phyloP scores from a whole-genome alignment of 441 rosid species.

The Sinapis alba region DNA sequence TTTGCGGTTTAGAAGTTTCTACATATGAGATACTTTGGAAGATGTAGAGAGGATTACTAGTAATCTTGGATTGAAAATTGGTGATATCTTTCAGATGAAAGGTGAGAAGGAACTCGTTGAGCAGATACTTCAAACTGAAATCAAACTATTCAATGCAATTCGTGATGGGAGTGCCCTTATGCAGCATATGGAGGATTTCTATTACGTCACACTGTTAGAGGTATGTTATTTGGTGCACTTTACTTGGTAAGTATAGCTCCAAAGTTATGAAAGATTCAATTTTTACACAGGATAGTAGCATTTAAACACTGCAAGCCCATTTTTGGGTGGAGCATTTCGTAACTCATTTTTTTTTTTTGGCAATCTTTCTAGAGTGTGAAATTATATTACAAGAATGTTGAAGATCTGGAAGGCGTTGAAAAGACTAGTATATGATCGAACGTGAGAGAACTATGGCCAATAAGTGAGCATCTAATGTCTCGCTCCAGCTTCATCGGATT shows the following conservation, averaged over 20 bases:
- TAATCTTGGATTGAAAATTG: constrained; percentile 5
- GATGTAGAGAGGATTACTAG: constrained; percentile 3
- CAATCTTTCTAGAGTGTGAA: constrained; percentile 61
- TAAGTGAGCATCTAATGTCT: constrained; percentile 8
- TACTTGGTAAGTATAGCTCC: background rate
- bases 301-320: background rate
- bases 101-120: constrained; percentile 96
- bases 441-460: constrained; percentile 10
- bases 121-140: constrained; percentile 87
- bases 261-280: background rate
- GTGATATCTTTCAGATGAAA: constrained; percentile 72
- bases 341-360: background rate
- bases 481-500: constrained; percentile 15
- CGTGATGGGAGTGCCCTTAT: constrained; percentile 95
- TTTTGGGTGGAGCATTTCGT: background rate
- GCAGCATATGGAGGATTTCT: constrained; percentile 99
- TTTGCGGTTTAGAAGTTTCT: constrained; percentile 11
- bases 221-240: constrained; percentile 41
- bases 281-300: background rate
- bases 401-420: constrained; percentile 38
- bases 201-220: constrained; percentile 89
- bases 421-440: background rate
- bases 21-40: background rate
- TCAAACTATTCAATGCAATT: constrained; percentile 80
- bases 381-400: constrained; percentile 51